phyloP scores from a whole-genome alignment of 179 eudicot genomes.

The Sideroxylon spinosum region DNA sequence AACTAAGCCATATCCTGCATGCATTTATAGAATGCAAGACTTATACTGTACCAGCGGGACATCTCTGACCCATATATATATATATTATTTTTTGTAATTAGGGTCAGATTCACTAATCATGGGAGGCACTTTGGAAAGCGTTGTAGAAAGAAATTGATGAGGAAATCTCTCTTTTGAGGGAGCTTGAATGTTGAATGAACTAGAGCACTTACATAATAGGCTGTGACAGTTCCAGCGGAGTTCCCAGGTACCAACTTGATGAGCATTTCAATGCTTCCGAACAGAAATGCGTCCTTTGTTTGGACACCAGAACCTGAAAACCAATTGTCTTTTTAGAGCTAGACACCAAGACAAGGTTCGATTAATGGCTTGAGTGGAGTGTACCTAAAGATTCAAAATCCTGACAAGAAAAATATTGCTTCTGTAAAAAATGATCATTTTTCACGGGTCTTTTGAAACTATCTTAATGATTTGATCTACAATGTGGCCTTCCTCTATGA shows the following conservation, averaged over 20 bases:
- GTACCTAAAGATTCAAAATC: not conserved
- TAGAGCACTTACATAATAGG: slow-evolving; percentile 53
- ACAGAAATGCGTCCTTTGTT: slow-evolving; percentile 42
- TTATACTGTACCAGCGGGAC: too few species aligned
- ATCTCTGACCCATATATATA: too few species aligned
- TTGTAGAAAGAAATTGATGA: not conserved
- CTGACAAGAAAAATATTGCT: not conserved
- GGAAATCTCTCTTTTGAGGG: not conserved
- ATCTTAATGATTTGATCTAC: not conserved
- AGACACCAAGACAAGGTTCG: not conserved
- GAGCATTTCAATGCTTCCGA: slow-evolving; percentile 49
- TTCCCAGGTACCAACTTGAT: slow-evolving; percentile 54
- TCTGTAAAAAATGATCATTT: too few species aligned
- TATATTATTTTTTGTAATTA: not conserved
- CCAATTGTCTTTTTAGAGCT: not conserved
- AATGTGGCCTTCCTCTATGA: not conserved
- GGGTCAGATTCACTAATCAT: not conserved
- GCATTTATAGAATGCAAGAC: too few species aligned
- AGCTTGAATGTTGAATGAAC: not conserved
- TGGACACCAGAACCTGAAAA: slow-evolving; percentile 51
- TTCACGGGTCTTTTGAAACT: too few species aligned
- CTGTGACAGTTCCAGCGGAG: slow-evolving; percentile 65
- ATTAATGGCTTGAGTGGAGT: not conserved
- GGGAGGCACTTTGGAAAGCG: not conserved
- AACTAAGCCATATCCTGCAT: too few species aligned